Evolutionary conservation across 352 stramenopile genomes (phyloP).

Genomic region (Pythium dissimile): DNA sequence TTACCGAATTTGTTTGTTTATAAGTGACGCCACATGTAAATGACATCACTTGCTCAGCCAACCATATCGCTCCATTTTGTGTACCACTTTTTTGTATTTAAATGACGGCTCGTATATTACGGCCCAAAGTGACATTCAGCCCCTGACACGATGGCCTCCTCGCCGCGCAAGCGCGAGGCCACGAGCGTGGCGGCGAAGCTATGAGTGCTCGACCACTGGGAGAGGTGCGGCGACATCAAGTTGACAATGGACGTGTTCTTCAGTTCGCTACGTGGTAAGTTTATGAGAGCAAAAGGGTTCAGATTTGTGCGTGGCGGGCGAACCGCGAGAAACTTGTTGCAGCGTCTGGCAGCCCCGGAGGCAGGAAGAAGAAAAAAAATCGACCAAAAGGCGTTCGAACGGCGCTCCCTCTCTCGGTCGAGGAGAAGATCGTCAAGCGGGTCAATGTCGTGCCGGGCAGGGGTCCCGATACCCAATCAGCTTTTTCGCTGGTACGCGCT

Average conservation of each 20-base stretch:
- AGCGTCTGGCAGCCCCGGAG: background rate
- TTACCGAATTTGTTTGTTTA: conserved; percentile 2
- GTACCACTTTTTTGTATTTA: background rate
- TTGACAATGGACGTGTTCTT: background rate
- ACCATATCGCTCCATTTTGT: background rate
- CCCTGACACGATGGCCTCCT: background rate
- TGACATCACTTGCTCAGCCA: background rate
- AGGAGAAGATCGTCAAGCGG: conserved; percentile 21
- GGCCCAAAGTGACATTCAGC: background rate
- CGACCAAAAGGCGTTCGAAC: conserved; percentile 1
- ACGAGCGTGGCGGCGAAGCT: background rate
- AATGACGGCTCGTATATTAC: background rate
- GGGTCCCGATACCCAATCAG: conserved; percentile 20
- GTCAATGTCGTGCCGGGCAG: conserved; percentile 21
- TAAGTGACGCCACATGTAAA: conserved; percentile 1
- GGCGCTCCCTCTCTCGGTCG: conserved; percentile 13
- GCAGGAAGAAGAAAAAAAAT: background rate
- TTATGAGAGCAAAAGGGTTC: background rate
- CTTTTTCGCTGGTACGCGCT: conserved; percentile 24
- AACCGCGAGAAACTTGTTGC: background rate
- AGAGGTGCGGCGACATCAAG: background rate
- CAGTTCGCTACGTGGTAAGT: background rate
- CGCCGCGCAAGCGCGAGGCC: background rate
- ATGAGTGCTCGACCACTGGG: background rate
- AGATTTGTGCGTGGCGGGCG: background rate